Evolutionary conservation across 2,329 filamentous ascomycete genomes (phyloP), one percentile per base, ranked within the genome.

Genomic region (Fusarium verrucosum): DNA sequence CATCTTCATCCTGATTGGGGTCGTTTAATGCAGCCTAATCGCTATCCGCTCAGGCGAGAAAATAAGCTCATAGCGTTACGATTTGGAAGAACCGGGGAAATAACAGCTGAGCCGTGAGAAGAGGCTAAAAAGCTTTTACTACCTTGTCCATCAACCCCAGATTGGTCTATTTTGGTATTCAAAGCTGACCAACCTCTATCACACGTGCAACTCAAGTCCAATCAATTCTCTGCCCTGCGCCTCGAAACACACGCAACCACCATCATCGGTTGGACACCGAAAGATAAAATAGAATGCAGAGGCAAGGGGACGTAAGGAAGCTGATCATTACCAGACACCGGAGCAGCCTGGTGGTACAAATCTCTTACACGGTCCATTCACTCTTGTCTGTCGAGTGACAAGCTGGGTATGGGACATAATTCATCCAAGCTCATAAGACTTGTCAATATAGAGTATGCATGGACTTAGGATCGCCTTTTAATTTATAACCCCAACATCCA

Each of bases 161-260:
- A 20, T 33, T 42, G 17, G 13, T 38, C 25, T 25, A 37, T 42
- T 35, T 11, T 32, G 17, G 40, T 54, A 23, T 37, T 32, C 25
- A 37, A 35, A 30, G 55, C 62, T 60, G 45, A 44, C 65, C 61
- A 66, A 58, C 51, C 32, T 20, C 33, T 28, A 17, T 36, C 44
- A 20, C 60, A 62, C 64, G 47, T 66, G 63, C 42, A 46, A 35
- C 26, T 14, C 22, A 19, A 30, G 26, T 26, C 50, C 61, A 65
- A 61, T 65, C 55, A 49, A 41, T 22, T 23, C 17, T 19, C 20
- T 30, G 28, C 28, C 32, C 58, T 68, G 65, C 65, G 65, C 65
- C 65, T 53, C 65, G 33, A 50, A 46, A 59, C 51, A 36, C 46
- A 62, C 65, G 65, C 62, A 65, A 60, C 23, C 42, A 9, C 33